phyloP scores from a whole-genome alignment of 148 eudicot genomes.

The Cornus kousa region DNA sequence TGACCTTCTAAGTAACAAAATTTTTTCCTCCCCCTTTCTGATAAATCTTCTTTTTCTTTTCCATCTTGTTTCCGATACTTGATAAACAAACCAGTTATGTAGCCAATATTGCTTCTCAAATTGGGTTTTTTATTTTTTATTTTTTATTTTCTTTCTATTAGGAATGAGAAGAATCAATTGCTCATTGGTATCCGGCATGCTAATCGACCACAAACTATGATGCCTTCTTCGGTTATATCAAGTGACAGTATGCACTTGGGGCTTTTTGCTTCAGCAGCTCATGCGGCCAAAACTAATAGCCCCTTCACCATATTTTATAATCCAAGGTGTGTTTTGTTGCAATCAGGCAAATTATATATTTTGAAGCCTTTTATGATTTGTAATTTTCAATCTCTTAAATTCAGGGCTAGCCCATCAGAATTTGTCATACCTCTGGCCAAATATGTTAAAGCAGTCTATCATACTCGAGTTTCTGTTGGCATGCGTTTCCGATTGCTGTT shows the following conservation, averaged over 20 bases:
- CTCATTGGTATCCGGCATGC: constrained; percentile 56
- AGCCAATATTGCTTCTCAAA: neutral
- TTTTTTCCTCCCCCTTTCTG: too few species aligned
- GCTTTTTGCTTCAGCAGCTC: constrained; percentile 56
- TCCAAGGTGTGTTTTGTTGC: constrained; percentile 31
- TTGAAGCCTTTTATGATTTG: neutral
- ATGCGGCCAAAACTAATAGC: constrained; percentile 46
- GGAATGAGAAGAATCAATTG: constrained; percentile 54
- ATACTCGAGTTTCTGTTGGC: constrained; percentile 65
- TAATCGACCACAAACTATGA: constrained; percentile 42
- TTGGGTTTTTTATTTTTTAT: neutral
- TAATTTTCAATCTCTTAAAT: neutral
- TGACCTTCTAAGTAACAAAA: neutral
- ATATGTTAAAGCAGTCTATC: constrained; percentile 57
- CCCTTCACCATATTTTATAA: constrained; percentile 50
- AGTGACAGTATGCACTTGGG: constrained; percentile 58
- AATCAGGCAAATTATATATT: neutral
- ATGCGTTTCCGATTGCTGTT: constrained; percentile 71
- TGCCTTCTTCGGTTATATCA: constrained; percentile 55
- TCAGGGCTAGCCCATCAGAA: constrained; percentile 59
- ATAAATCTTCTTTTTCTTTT: neutral
- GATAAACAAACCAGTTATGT: neutral
- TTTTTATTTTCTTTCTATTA: constrained; percentile 4
- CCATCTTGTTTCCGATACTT: neutral
- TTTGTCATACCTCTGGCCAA: constrained; percentile 59